Conservation (phyloP, 2,329 filamentous ascomycete genomes). For the Diaporthe nobilis region DNA sequence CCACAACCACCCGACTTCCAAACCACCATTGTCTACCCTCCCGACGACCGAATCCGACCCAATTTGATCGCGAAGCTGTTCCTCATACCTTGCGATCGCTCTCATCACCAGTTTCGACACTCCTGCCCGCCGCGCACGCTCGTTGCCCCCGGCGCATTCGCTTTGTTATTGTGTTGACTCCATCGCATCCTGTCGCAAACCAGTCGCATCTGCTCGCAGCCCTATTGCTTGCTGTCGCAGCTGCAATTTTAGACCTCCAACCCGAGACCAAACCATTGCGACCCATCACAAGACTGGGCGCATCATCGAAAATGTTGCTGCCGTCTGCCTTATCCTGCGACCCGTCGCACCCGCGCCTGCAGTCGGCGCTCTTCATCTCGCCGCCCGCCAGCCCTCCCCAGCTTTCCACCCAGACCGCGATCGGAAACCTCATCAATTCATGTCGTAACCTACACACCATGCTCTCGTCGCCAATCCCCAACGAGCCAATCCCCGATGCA, state of each 20-base stretch:
- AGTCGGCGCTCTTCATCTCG: constrained; percentile 67
- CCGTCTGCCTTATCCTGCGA: constrained; percentile 73
- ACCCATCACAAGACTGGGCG: neutral
- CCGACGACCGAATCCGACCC: constrained; percentile 31
- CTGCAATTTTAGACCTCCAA: neutral
- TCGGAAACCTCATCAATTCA: constrained; percentile 70
- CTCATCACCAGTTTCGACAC: neutral
- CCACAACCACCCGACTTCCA: constrained; percentile 32
- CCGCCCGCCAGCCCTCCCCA: constrained; percentile 71
- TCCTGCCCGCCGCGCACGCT: constrained; percentile 35
- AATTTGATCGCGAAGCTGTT: constrained; percentile 34
- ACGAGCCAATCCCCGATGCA: constrained; percentile 54
- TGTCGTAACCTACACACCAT: constrained; percentile 74
- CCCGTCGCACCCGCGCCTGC: constrained; percentile 64
- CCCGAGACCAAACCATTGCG: neutral
- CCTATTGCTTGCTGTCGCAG: constrained; percentile 14
- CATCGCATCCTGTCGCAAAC: constrained; percentile 38
- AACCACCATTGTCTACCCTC: constrained; percentile 28
- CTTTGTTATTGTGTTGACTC: constrained; percentile 15
- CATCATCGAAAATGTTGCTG: constrained; percentile 63
- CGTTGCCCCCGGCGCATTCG: constrained; percentile 40
- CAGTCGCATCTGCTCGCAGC: constrained; percentile 25
- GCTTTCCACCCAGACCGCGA: constrained; percentile 59
- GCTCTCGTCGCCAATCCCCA: constrained; percentile 59
- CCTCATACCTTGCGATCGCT: constrained; percentile 36